Percentiles rank a stretch among this genome's conserved stretches.
phyloP scores from a whole-genome alignment of 768 basidiomycete species.

The Suillus luteus region DNA sequence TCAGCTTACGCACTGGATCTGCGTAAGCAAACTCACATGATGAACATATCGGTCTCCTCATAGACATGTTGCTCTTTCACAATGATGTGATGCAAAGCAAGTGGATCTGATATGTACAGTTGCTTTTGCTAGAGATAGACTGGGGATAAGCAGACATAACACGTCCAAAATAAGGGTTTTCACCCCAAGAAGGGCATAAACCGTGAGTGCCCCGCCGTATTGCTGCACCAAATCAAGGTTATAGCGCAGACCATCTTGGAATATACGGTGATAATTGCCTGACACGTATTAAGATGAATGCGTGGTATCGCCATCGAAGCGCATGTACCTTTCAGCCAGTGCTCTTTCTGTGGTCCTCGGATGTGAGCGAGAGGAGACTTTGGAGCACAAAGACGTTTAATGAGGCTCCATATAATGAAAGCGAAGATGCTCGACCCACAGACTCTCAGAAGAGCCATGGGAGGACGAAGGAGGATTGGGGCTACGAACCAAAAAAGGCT shows the following conservation, averaged over 20 bases:
- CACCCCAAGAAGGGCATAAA: slow-evolving; percentile 40
- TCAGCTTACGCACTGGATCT: neutral
- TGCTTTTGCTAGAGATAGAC: slow-evolving; percentile 24
- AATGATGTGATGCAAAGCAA: slow-evolving; percentile 39
- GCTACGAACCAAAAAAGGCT: neutral
- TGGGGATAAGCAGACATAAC: slow-evolving; percentile 8
- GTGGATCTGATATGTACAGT: slow-evolving; percentile 41
- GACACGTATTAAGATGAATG: neutral
- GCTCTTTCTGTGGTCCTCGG: slow-evolving; percentile 35
- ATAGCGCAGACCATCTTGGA: slow-evolving; percentile 36
- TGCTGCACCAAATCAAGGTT: slow-evolving; percentile 30
- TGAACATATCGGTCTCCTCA: slow-evolving; percentile 40
- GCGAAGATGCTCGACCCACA: slow-evolving; percentile 14
- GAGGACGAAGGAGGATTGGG: slow-evolving; percentile 1
- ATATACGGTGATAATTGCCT: slow-evolving; percentile 37
- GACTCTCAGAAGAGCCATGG: slow-evolving; percentile 12
- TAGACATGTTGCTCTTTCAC: slow-evolving; percentile 40
- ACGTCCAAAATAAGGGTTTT: neutral
- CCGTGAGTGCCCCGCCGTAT: slow-evolving; percentile 38
- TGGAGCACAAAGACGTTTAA: slow-evolving; percentile 12
- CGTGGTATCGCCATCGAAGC: too few relatives aligned
- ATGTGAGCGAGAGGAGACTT: slow-evolving; percentile 25
- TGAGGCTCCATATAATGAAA: slow-evolving; percentile 22
- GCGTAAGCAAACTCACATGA: slow-evolving; percentile 26
- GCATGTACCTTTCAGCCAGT: slow-evolving; percentile 36